phyloP scores from a whole-genome alignment of 805 yeast species.

The Candida ulmi region DNA sequence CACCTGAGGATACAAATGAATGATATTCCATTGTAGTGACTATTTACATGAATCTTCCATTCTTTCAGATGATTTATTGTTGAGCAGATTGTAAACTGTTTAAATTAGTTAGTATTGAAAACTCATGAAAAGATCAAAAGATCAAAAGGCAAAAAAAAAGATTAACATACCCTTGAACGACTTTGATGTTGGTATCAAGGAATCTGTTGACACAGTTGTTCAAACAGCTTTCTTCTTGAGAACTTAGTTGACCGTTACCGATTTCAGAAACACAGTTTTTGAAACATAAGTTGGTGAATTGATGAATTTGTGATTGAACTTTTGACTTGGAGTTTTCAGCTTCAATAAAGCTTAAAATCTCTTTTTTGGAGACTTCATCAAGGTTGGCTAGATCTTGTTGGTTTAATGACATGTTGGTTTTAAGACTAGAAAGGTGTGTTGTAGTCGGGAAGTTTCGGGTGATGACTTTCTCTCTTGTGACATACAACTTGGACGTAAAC shows the following conservation, averaged over 20 bases:
- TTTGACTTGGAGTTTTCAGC: constrained; percentile 81
- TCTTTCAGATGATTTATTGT: neutral
- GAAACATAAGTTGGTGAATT: constrained; percentile 87
- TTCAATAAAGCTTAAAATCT: constrained; percentile 70
- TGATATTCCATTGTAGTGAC: too few relatives aligned
- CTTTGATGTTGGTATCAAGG: constrained; percentile 80
- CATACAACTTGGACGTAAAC: too few relatives aligned
- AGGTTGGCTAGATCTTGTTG: constrained; percentile 38
- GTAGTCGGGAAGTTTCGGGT: too few relatives aligned
- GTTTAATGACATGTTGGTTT: constrained; percentile 27
- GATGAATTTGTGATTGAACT: constrained; percentile 81
- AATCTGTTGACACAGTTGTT: constrained; percentile 79
- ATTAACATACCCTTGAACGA: constrained; percentile 47
- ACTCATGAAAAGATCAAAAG: neutral
- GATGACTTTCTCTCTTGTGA: too few relatives aligned
- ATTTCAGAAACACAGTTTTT: constrained; percentile 65
- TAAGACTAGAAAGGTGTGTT: neutral
- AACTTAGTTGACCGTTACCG: constrained; percentile 42
- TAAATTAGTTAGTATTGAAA: constrained; percentile 1
- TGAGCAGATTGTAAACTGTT: constrained; percentile 6
- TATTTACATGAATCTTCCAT: neutral
- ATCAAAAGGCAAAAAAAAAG: neutral
- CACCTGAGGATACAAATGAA: too few relatives aligned
- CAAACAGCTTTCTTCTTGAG: constrained; percentile 66
- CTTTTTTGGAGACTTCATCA: constrained; percentile 69